Conservation (phyloP, 805 yeast species). For the Cyberlindnera meyerae region DNA sequence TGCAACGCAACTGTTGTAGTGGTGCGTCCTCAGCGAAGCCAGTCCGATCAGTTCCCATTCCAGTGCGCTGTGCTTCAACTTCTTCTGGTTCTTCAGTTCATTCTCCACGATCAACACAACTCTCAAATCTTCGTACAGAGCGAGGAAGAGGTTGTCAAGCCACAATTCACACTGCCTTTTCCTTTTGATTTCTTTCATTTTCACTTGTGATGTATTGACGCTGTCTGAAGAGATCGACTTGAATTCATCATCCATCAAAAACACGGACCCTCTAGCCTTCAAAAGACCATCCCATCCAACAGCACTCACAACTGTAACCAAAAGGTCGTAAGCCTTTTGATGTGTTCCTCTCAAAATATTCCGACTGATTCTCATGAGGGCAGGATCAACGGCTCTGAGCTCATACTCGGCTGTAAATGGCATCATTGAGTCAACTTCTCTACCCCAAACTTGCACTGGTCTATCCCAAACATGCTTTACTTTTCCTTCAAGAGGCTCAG, state of each 20-base stretch:
- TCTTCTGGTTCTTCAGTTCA: conserved; percentile 22
- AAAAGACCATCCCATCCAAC: conserved; percentile 84
- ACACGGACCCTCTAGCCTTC: conserved; percentile 59
- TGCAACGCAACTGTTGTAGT: conserved; percentile 43
- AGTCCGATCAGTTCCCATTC: conserved; percentile 75
- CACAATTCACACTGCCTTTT: conserved; percentile 71
- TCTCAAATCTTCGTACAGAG: conserved; percentile 60
- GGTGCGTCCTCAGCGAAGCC: conserved; percentile 43
- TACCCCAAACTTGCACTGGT: conserved; percentile 23
- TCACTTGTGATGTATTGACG: conserved; percentile 13
- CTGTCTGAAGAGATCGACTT: conserved; percentile 28
- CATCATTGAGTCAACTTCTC: conserved; percentile 24
- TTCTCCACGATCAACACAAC: conserved; percentile 31
- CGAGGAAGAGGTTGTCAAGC: conserved; percentile 70
- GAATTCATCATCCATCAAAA: conserved; percentile 78
- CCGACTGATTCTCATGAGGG: conserved; percentile 46
- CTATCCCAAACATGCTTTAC: conserved; percentile 43
- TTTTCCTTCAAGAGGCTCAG: conserved; percentile 51
- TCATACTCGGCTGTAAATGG: conserved; percentile 25
- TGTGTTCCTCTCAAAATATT: conserved; percentile 49
- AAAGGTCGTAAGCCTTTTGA: conserved; percentile 57
- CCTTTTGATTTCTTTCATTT: conserved; percentile 14
- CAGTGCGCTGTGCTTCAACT: conserved; percentile 49
- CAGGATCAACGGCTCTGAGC: conserved; percentile 41
- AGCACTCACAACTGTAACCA: conserved; percentile 60